Evolutionary conservation across 192 early-diverging fungal species (phyloP), one percentile per base, ranked within the genome.

Genomic region (Fimicolochytrium jonesii): DNA sequence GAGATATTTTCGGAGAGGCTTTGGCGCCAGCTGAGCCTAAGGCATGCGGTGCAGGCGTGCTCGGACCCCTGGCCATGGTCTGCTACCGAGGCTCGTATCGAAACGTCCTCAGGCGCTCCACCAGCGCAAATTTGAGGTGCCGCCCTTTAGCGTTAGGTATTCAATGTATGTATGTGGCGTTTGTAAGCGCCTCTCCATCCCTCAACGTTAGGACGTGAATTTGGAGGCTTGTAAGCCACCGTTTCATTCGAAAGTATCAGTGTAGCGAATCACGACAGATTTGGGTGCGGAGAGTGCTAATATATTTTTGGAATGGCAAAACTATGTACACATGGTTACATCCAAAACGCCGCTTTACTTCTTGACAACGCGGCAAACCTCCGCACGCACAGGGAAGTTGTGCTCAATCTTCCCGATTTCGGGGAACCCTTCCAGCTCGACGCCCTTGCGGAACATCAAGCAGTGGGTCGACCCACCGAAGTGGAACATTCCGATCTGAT

Each of bases 401-500:
- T 45, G 22, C 22, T 10, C 0, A 1, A 11, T 50, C 3, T 28
- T 28, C 23, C 44, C 44, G 17, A 59, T 2, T 15, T 43, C 41
- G 17, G 57, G 57, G 29, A 59, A 59, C n/a, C 57, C 57, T 22
- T 62, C 60, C 17, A 62, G 17, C 31, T 54, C 2, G 2, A 62
- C 48, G 5, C 60, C 60, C 33, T 52, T 7, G n/a, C 48, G 15
- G 6, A 62, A 62, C 46, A 62, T 49, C 15, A 62, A 6, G 32
- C 60, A 62, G 25, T 62, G 48, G 15, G 48, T 62, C 6, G 47
- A 52, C 31, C 60, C 60, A 7, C 60, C 60, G 33, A 62, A 62
- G 49, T 62, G 60, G 33, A 62, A 62, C 60, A 62, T 62, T 17
- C 60, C 60, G 10, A 52, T 10, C 60, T 62, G 26, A 23, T 62